Percentiles rank a stretch among this genome's conserved stretches.
phyloP scores from a whole-genome alignment of 352 stramenopile species.

The Phytophthora nicotianae region DNA sequence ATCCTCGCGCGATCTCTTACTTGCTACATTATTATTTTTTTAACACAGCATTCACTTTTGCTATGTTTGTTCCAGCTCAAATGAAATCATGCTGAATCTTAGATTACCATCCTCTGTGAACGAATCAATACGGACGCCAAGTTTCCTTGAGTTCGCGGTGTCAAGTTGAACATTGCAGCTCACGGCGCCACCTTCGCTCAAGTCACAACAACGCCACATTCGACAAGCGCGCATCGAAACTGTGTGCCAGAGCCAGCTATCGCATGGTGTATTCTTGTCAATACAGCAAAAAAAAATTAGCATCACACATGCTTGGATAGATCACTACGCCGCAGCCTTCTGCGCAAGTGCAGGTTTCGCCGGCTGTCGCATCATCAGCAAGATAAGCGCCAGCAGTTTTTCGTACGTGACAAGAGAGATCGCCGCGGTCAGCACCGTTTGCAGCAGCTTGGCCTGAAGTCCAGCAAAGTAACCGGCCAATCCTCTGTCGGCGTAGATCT shows the following conservation, averaged over 20 bases:
- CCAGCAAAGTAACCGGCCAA: conserved; percentile 87
- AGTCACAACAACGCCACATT: not conserved
- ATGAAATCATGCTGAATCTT: not conserved
- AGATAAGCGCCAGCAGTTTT: conserved; percentile 78
- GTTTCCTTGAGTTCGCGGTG: not conserved
- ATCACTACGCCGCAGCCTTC: conserved; percentile 47
- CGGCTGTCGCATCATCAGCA: conserved; percentile 56
- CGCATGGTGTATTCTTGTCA: conserved; percentile 15
- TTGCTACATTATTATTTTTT: not conserved
- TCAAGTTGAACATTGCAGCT: not conserved
- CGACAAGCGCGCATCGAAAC: not conserved
- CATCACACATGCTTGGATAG: conserved; percentile 6
- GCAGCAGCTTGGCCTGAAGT: conserved; percentile 93
- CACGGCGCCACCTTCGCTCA: not conserved
- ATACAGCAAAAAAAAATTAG: conserved; percentile 15
- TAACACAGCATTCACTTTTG: too few relatives aligned
- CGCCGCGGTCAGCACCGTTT: conserved; percentile 93
- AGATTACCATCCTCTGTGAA: not conserved
- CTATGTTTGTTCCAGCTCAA: too few relatives aligned
- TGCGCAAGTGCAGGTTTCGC: conserved; percentile 34
- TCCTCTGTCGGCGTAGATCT: conserved; percentile 75
- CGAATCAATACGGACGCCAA: conserved; percentile 2
- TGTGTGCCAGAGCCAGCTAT: conserved; percentile 5
- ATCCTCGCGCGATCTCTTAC: not conserved
- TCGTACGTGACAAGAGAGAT: conserved; percentile 96